phyloP scores from a whole-genome alignment of 805 yeast genomes.

The Candida suzukii region DNA sequence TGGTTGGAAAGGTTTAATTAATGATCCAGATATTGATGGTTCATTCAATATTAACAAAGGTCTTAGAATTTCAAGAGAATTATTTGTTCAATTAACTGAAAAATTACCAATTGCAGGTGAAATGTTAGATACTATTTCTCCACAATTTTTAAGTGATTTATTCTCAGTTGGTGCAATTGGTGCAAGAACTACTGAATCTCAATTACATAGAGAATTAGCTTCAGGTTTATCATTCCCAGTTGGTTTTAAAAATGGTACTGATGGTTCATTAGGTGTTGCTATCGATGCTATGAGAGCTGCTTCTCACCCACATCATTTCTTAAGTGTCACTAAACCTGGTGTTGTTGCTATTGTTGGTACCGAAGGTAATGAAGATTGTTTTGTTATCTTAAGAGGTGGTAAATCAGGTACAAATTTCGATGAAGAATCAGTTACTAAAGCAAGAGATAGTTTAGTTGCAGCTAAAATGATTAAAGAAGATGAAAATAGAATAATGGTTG shows the following conservation, averaged over 20 bases:
- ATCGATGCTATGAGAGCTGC: conserved; percentile 93
- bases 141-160: conserved; percentile 88
- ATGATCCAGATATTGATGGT: conserved; percentile 92
- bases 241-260: conserved; percentile 98
- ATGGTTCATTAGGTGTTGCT: conserved; percentile 89
- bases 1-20: conserved; percentile 98
- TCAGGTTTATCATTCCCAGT: conserved; percentile 98
- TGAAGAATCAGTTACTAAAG: conserved; percentile 64
- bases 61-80: conserved; percentile 74
- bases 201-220: conserved; percentile 93
- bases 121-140: conserved; percentile 97
- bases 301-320: conserved; percentile 84
- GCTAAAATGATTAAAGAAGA: conserved; percentile 37
- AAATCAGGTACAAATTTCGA: conserved; percentile 91
- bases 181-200: conserved; percentile 98
- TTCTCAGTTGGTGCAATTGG: conserved; percentile 96
- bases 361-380: conserved; percentile 90
- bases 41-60: conserved; percentile 95
- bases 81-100: conserved; percentile 74
- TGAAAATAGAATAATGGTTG: conserved; percentile 73
- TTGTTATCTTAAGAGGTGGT: conserved; percentile 94
- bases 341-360: conserved; percentile 95
- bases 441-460: conserved; percentile 54
- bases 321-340: conserved; percentile 97
- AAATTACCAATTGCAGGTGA: conserved; percentile 94